A percentile compares a stretch with the other conserved stretches of the same genome.
Evolutionary conservation across 2,329 filamentous ascomycete genomes (phyloP).

Genomic region (Colletotrichum sp.): DNA sequence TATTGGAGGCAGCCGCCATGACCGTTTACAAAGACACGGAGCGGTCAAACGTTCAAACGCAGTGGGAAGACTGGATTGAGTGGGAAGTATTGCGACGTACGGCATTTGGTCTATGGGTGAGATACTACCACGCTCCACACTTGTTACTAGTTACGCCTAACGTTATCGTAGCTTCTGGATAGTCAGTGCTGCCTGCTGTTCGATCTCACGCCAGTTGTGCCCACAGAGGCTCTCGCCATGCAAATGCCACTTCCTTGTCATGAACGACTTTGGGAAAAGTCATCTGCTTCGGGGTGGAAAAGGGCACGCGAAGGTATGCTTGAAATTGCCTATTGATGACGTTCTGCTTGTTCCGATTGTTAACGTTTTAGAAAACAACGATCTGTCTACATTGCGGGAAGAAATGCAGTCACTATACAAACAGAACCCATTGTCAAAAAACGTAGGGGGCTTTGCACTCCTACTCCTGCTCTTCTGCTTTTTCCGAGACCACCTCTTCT

Average conservation of each 20-base stretch:
- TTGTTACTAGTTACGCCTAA: not conserved
- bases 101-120: not conserved
- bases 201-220: not conserved
- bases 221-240: not conserved
- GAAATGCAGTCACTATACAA: not conserved
- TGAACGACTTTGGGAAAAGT: not conserved
- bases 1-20: not conserved
- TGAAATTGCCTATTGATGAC: not conserved
- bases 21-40: not conserved
- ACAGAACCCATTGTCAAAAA: not conserved
- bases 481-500: not conserved
- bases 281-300: not conserved
- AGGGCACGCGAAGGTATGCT: not conserved
- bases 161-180: not conserved
- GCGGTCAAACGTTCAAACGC: not conserved
- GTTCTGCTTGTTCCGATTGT: not conserved
- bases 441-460: not conserved
- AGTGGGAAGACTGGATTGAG: not conserved
- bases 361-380: not conserved
- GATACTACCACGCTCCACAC: not conserved
- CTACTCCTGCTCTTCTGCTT: not conserved
- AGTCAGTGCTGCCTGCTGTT: not conserved
- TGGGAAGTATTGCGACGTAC: not conserved
- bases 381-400: not conserved
- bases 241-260: not conserved